Percentiles rank a stretch among this genome's conserved stretches.
Conservation (phyloP, 768 basidiomycete genomes). For the Amanita rubescens region DNA sequence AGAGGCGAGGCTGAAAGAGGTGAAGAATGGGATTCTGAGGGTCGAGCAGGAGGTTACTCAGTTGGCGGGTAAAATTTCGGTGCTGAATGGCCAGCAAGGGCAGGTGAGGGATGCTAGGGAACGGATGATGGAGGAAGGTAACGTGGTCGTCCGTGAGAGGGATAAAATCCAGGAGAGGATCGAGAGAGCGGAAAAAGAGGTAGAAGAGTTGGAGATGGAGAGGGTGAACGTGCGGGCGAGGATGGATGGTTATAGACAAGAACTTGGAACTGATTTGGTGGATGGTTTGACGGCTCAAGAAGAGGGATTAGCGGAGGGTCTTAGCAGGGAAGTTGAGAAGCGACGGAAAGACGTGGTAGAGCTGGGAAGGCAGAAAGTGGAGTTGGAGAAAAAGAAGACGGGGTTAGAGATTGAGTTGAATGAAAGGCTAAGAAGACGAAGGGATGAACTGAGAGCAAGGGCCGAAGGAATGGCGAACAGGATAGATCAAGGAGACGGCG, state of each 20-base stretch:
- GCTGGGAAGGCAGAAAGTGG: slow-evolving; percentile 56
- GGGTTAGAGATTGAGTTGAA: slow-evolving; percentile 88
- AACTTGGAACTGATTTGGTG: slow-evolving; percentile 69
- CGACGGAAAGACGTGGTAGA: slow-evolving; percentile 66
- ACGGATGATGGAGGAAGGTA: slow-evolving; percentile 54
- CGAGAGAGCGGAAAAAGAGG: slow-evolving; percentile 54
- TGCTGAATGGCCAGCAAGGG: slow-evolving; percentile 59
- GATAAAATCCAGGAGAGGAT: slow-evolving; percentile 61
- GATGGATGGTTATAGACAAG: slow-evolving; percentile 54
- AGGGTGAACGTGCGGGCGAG: slow-evolving; percentile 53
- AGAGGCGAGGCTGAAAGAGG: slow-evolving; percentile 57
- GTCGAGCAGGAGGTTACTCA: slow-evolving; percentile 86
- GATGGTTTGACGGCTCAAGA: slow-evolving; percentile 72
- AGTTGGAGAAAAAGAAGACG: slow-evolving; percentile 75
- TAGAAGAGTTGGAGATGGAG: slow-evolving; percentile 70
- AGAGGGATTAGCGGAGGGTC: slow-evolving; percentile 49
- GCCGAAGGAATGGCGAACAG: slow-evolving; percentile 58
- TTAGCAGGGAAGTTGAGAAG: slow-evolving; percentile 72
- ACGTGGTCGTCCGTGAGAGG: slow-evolving; percentile 53
- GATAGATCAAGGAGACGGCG: slow-evolving; percentile 32
- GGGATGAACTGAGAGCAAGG: slow-evolving; percentile 70
- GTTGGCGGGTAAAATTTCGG: slow-evolving; percentile 64
- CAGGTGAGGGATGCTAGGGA: slow-evolving; percentile 66
- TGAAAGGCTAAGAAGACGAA: slow-evolving; percentile 74
- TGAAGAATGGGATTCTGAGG: slow-evolving; percentile 58